These are phyloP conservation scores for Salix exigua DNA, from an alignment of 345 rosid genomes.

Conservation along the genomic window DNA sequence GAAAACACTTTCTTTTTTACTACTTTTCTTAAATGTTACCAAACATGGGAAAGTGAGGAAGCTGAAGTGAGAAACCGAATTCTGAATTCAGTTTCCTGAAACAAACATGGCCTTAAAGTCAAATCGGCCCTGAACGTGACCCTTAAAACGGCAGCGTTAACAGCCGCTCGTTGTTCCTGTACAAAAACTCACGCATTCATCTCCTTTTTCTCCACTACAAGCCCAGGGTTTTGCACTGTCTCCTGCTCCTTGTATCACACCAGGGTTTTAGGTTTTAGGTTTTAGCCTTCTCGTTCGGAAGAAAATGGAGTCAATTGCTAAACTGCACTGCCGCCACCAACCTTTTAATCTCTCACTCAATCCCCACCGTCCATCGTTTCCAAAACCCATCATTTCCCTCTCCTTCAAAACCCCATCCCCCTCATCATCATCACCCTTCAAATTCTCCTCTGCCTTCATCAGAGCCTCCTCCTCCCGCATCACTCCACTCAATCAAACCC, in stretches of 20 bases:
- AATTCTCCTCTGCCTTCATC: slow-evolving; percentile 24
- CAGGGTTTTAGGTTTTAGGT: slow-evolving; percentile 37
- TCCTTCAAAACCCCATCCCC: slow-evolving; percentile 33
- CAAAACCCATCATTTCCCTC: slow-evolving; percentile 30
- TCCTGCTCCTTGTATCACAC: not conserved
- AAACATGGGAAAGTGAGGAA: no score
- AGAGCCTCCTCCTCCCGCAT: slow-evolving; percentile 41
- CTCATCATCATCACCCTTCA: slow-evolving; percentile 31
- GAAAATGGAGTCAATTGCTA: slow-evolving; percentile 58
- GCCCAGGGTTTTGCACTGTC: slow-evolving; percentile 21
- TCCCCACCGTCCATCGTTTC: slow-evolving; percentile 35
- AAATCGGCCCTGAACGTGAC: no score
- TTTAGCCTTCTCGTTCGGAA: slow-evolving; percentile 13
- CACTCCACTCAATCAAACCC: slow-evolving; percentile 23
- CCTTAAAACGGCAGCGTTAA: not conserved
- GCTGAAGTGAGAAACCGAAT: no score
- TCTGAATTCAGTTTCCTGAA: no score
- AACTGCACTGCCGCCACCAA: slow-evolving; percentile 31
- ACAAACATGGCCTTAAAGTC: no score
- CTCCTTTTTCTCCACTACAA: not conserved
- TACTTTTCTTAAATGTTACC: no score
- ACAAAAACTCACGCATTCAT: not conserved
- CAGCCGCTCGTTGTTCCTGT: no score
- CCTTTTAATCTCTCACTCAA: slow-evolving; percentile 46
- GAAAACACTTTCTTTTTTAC: no score